phyloP scores from a whole-genome alignment of 148 eudicot genomes.

The Rhododendron henanense region DNA sequence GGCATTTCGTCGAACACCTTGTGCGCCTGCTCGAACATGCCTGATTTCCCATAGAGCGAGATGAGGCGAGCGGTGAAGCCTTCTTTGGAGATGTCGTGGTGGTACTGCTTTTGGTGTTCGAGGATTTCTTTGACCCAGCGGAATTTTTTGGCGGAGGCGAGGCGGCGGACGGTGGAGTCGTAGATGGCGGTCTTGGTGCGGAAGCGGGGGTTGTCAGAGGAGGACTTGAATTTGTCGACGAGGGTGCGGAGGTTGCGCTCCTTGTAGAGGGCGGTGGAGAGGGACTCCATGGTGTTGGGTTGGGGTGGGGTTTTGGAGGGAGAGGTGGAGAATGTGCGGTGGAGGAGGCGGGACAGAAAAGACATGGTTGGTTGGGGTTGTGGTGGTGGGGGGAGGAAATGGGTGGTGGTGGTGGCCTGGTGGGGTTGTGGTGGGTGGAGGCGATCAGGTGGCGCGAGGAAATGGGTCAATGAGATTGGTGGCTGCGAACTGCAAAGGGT shows the following conservation, averaged over 20 bases:
- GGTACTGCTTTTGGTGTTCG: constrained; percentile 50
- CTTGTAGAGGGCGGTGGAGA: constrained; percentile 22
- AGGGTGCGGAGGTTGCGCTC: constrained; percentile 31
- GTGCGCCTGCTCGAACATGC: constrained; percentile 58
- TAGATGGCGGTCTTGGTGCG: constrained; percentile 36
- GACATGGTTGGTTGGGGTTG: constrained; percentile 21
- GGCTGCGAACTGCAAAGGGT: background rate
- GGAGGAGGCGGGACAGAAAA: constrained; percentile 27
- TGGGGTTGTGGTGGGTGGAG: background rate
- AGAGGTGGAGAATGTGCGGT: constrained; percentile 26
- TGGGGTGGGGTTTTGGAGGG: background rate
- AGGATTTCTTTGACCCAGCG: constrained; percentile 53
- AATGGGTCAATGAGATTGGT: background rate
- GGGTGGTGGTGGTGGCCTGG: background rate
- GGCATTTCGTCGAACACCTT: constrained; percentile 79
- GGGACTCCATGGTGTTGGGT: constrained; percentile 2
- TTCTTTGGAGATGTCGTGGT: constrained; percentile 19
- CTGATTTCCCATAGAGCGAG: constrained; percentile 42
- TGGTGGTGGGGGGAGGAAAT: background rate
- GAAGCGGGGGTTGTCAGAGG: constrained; percentile 20
- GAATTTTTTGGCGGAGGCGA: constrained; percentile 41
- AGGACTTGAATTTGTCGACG: constrained; percentile 37
- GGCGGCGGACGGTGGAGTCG: constrained; percentile 39
- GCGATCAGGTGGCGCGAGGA: background rate
- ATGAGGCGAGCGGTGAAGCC: constrained; percentile 39